Base-by-base conservation (phyloP, 345 rosid genomes). In the Boechera retrofracta region DNA sequence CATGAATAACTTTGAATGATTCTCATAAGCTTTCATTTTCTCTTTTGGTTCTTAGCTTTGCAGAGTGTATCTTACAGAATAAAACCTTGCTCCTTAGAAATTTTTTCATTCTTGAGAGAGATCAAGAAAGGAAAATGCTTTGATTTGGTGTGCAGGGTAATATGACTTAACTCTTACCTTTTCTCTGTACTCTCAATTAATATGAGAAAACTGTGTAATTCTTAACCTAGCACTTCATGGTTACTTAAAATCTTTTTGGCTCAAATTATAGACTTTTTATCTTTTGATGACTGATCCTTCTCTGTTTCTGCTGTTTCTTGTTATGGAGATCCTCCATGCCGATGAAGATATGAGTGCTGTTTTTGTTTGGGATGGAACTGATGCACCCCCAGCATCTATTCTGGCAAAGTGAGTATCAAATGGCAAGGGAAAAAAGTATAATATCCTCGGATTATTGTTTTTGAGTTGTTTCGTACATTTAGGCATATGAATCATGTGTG, bases 291-390 rank as follows among this genome's bases (percentile, higher is more conserved):
- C 44, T 28, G 54, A 67, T 68, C 75, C 10, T 61, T 39, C 15
- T 10, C 24, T 65, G 29, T 56, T 64, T 64, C 24, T 42, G 15
- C 33, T 75, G 56, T 71, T 79, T 81, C 24, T 16, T 68, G 52
- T 39, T 45, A 42, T 72, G 72, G 41, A 92, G 97, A 69, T 92
- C 56, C 92, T 92, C 58, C 91, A 88, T 80, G 82, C 68, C 65
- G 52, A 77, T 44, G 65, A 87, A 42, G 65, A 82, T 47, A 74
- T 62, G 71, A 80, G 80, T 83, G 56, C 83, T 29, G 74, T 79
- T 77, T 83, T 87, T 78, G 75, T 90, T 60, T 92, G 97, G 97
- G 97, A 92, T 82, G 97, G 97, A 66, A 90, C 94, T 70, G 97
- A 92, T 83, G 76, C 86, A 74, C 87, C 91, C 18, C 86, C 87